Base-by-base conservation (phyloP, 352 stramenopile genomes). In the Phytophthora cactorum region DNA sequence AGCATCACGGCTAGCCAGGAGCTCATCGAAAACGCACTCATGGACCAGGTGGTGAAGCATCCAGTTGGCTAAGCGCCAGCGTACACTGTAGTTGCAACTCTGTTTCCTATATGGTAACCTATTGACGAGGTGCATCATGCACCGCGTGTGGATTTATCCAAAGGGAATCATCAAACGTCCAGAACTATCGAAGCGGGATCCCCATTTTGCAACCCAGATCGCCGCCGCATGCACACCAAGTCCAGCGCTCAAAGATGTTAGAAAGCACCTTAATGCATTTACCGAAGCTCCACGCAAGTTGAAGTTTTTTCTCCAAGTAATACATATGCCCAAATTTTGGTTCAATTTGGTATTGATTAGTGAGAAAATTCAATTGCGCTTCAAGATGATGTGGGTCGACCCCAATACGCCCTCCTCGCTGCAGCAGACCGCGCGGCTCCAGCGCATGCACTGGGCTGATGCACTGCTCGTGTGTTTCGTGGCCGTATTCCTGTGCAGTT, bases 401-500 rank as follows among this genome's bases (percentile, higher is more conserved):
- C 39, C 47, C n/a, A 27, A 64, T 12, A 27, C 43, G 29, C 59
- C 52, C 14, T 65, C 60, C 36, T 66, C 60, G 25, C 41, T 67
- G 29, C 41, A 38, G 6, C 66, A 66, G 49, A 62, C 43, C 11
- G 45, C 44, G n/a, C 60, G 60, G 27, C 39, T 75, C n/a, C 59
- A 72, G 46, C 63, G 53, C 29, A 70, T 69, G 50, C 74, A 81
- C 43, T 71, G 76, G 63, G 60, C 66, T 4, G 77, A 88, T 43
- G 32, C 70, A 25, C 51, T 82, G 25, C 60, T 87, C 47, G 60
- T 89, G 38, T 73, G 62, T 44, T 50, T 81, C 22, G 64, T 88
- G 56, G 46, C 77, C 44, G 27, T 79, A n/a, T 79, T 88, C 66
- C 65, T 91, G 55, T 72, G 70, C 32, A 68, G 67, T 27, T 88